Evolutionary conservation across 441 rosid species (phyloP), one percentile per base, ranked within the genome.

Genomic region (Pelargonium australe): DNA sequence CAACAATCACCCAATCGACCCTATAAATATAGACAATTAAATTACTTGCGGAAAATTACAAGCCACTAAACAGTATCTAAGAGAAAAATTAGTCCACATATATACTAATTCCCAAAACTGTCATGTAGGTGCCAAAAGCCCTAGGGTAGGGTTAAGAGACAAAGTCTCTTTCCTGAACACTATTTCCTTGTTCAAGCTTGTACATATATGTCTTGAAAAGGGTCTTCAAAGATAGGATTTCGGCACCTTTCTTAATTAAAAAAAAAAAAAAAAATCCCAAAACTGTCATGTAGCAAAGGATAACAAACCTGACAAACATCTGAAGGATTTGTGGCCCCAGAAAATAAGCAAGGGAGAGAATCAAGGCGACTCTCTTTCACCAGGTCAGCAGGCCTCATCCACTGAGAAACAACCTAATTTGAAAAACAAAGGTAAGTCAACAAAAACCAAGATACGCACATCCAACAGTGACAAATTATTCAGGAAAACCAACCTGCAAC

Each of bases 1-100:
- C 99, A 96, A 77, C 99, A 96, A 83, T 96, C 98, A 0, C 99
- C 99, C 79, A 96, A 77, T 37, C 91, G 99, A 49, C 99, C 99
- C 99, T 96, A 68, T 82, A 75, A 4, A 80, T 4, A 68, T 74
- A 76, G 65, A 44, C 60, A 74, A 65, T 31, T 61, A 13, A 70
- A 72, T 34, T 53, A 44, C 63, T 16, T 68, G 17, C 55, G 25
- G 14, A 69, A 68, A 72, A 70, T 64, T 63, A 41, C 68, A 65
- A 72, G 64, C 14, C 70, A 73, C 5, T 25, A 31, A 51, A 55
- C 8, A n/a, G 74, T 43, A n/a, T 63, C 28, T 23, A 62, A 64
- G 64, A 23, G 69, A 58, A 47, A 73, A 70, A 25, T 49, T 34
- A 58, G 73, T 65, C 51, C 61, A 62, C 45, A 74, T 66, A 67